Evolutionary conservation across 2,329 filamentous ascomycete species (phyloP), one percentile per base, ranked within the genome.

Genomic region (Penicillium sp.): DNA sequence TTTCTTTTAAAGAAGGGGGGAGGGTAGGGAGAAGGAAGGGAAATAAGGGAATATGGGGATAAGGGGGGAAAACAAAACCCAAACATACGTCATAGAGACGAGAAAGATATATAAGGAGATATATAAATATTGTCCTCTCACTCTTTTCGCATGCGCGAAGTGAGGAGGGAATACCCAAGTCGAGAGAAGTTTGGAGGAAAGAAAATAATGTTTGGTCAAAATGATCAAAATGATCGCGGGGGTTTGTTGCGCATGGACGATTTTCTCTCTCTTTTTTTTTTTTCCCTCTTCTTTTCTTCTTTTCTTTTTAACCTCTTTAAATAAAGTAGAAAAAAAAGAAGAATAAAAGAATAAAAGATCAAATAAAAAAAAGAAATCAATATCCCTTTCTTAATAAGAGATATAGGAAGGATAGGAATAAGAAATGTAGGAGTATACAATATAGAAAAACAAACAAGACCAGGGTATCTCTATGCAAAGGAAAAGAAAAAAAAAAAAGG

Each of bases 11-110:
- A 46, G 41, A 33, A 55, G 25, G 44, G 23, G 27, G 44, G 50
- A 33, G 13, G 21, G 19, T 4, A 50, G 38, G 34, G 15, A 31
- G 34, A 23, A 36, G 29, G 53, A n/a, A 56, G 29, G 23, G 4
- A 5, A 44, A 49, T 41, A 53, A 46, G 27, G 29, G 21, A 27
- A 33, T 38, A 41, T 19, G 27, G 40, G 45, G 40, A 50, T n/a
- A 36, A 3, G 16, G 29, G 19, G 31, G 31, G 31, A 33, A 43
- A 43, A 13, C 23, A 39, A n/a, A 36, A 40, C 34, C 27, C 38
- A 66, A 66, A 63, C 61, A 59, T 65, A 66, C 64, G 60, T 60
- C 65, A 67, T 67, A 62, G 62, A 66, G 65, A 59, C 48, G 29
- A 54, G 34, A 25, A 34, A 34, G 33, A 5, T 15, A 34, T 16